phyloP scores from a whole-genome alignment of 2,329 filamentous ascomycete species.

The Exophiala bonariae region DNA sequence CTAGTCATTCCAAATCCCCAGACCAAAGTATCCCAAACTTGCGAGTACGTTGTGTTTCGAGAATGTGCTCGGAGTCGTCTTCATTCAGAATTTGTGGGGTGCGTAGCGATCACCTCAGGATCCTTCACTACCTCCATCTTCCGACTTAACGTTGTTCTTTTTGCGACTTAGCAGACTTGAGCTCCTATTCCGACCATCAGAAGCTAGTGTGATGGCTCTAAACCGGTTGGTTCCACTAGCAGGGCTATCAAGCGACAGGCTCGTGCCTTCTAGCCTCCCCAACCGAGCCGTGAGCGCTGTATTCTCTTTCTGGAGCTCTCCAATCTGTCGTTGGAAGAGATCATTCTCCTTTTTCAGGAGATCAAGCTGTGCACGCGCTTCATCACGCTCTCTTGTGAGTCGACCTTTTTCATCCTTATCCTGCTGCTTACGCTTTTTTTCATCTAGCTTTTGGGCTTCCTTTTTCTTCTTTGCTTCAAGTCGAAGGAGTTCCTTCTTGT shows the following conservation, averaged over 20 bases:
- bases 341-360: slow-evolving; percentile 50
- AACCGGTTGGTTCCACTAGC: slow-evolving; percentile 4
- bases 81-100: not conserved
- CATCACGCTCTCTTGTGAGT: slow-evolving; percentile 44
- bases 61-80: not conserved
- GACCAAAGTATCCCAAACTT: too few relatives aligned
- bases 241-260: slow-evolving; percentile 7
- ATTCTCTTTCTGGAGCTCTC: slow-evolving; percentile 59
- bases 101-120: not conserved
- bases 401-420: slow-evolving; percentile 43
- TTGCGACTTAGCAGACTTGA: slow-evolving; percentile 15
- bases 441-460: slow-evolving; percentile 40
- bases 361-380: slow-evolving; percentile 48
- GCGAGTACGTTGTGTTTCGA: too few relatives aligned
- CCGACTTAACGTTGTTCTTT: slow-evolving; percentile 16
- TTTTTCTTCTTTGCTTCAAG: slow-evolving; percentile 43
- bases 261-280: slow-evolving; percentile 38
- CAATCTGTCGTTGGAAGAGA: slow-evolving; percentile 42
- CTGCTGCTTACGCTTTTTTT: slow-evolving; percentile 36
- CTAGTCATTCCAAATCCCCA: too few relatives aligned
- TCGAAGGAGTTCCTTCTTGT: slow-evolving; percentile 39
- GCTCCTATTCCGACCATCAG: slow-evolving; percentile 15
- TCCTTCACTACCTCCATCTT: slow-evolving; percentile 10
- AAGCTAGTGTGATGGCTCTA: slow-evolving; percentile 14
- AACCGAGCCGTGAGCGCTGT: slow-evolving; percentile 49